Percentiles rank a stretch among this genome's conserved stretches.
Evolutionary conservation across 179 eudicot species (phyloP).

Genomic region (Gypsophila paniculata): DNA sequence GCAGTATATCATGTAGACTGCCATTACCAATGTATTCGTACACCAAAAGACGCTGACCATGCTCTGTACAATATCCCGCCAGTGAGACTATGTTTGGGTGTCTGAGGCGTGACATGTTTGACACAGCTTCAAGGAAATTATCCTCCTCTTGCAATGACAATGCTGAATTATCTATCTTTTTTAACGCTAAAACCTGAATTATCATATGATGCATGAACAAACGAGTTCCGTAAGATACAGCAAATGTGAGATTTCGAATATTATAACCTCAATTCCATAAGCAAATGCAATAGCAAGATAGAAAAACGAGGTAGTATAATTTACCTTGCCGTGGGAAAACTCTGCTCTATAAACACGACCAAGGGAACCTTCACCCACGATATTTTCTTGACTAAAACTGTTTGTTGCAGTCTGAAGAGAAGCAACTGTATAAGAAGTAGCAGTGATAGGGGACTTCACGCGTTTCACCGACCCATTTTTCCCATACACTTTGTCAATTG

Average conservation of each 20-base stretch:
- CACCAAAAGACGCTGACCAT: constrained; percentile 88
- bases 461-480: constrained; percentile 80
- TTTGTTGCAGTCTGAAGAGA: constrained; percentile 90
- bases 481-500: constrained; percentile 55
- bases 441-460: constrained; percentile 74
- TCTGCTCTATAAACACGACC: constrained; percentile 97
- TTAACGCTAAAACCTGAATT: constrained; percentile 71
- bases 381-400: constrained; percentile 90
- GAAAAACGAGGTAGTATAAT: constrained; percentile 11
- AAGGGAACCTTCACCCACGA: constrained; percentile 94
- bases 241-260: too few relatives aligned
- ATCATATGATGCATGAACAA: too few relatives aligned
- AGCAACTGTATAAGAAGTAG: constrained; percentile 89
- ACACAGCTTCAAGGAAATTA: constrained; percentile 89
- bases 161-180: constrained; percentile 94
- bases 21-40: constrained; percentile 73
- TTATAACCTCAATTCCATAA: not conserved
- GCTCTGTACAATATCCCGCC: constrained; percentile 85
- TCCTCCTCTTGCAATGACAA: constrained; percentile 93
- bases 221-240: too few relatives aligned
- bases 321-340: constrained; percentile 90
- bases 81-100: constrained; percentile 78
- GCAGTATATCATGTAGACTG: constrained; percentile 86
- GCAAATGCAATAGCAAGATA: not conserved
- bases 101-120: constrained; percentile 92